phyloP scores from a whole-genome alignment of 805 yeast genomes.

The Myxozyma neglecta region DNA sequence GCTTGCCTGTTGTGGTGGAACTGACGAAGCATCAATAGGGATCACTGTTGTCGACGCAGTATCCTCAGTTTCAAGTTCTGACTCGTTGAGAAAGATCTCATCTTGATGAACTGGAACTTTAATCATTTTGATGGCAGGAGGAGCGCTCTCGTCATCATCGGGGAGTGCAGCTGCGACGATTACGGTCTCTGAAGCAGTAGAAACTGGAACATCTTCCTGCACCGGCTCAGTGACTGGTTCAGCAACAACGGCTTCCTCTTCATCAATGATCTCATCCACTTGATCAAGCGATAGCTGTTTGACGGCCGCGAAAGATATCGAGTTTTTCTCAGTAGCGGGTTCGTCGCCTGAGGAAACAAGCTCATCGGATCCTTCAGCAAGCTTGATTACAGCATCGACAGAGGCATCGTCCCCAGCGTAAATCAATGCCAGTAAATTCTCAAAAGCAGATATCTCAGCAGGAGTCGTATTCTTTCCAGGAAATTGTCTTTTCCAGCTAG shows the following conservation, averaged over 20 bases:
- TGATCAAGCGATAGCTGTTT: constrained; percentile 21
- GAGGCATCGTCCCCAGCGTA: constrained; percentile 41
- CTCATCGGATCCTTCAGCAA: constrained; percentile 36
- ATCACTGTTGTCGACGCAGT: not conserved
- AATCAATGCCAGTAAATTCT: constrained; percentile 36
- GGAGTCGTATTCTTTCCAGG: constrained; percentile 23
- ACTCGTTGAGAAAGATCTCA: constrained; percentile 27
- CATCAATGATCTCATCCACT: constrained; percentile 12
- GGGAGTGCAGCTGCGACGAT: not conserved
- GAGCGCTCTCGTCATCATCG: constrained; percentile 14
- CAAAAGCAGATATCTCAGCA: constrained; percentile 36
- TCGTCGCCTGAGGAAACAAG: constrained; percentile 32
- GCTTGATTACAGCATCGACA: constrained; percentile 37
- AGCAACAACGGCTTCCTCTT: not conserved
- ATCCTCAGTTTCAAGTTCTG: constrained; percentile 27
- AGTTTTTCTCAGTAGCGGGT: constrained; percentile 19
- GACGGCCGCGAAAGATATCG: constrained; percentile 11
- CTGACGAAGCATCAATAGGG: not conserved
- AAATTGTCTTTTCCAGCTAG: constrained; percentile 40
- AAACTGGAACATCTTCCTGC: not conserved
- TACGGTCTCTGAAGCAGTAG: not conserved
- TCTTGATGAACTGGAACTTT: constrained; percentile 22
- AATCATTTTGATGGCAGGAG: constrained; percentile 9
- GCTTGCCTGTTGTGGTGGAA: constrained; percentile 10
- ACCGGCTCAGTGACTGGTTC: not conserved